Base-by-base conservation (phyloP, 768 basidiomycete genomes). In the Kwoniella shandongensis region DNA sequence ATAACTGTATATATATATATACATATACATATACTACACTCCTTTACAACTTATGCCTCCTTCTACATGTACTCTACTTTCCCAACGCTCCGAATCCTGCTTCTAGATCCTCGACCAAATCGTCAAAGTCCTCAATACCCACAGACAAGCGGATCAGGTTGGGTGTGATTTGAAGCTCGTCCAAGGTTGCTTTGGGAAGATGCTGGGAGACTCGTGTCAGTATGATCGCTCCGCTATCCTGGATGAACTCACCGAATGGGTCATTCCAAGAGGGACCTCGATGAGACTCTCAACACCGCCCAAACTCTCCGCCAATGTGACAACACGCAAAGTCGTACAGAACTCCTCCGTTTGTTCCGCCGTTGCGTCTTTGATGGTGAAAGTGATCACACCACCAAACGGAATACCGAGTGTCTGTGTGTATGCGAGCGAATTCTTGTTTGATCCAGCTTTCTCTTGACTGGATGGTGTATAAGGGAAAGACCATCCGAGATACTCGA, bases 231-330 rank as follows among this genome's bases (percentile, higher is more conserved):
- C 11, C 23, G 12, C 40, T 44, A 29, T 2, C 17, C 20, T 46
- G 27, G 26, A 11, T 10, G 18, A 42, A 70, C 75, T 64, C 55
- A 76, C 76, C 18, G 83, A 86, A 74, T 96, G 93, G 7, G 91
- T 94, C 92, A 96, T 96, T 77, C 80, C 79, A 41, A 86, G 84
- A 0, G 92, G 93, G 42, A 88, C 81, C 75, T 97, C 92, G 0
- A 88, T 88, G 30, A 97, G 78, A 74, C 85, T 87, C 81, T 98
- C 94, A 4, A 96, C 89, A 0, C 92, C 94, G 1, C 94, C 94
- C 4, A 97, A 78, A 23, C 84, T 86, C 81, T 93, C 92, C 0
- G 92, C 93, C 12, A 97, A 80, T 23, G 85, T 81, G 69, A 92
- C 91, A 30, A 93, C 71, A 25, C 83, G 76, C 3, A 85, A 81